Evolutionary conservation across 306 rosid species (phyloP), one percentile per base, ranked within the genome.

Genomic region (Crataegus laevigata): DNA sequence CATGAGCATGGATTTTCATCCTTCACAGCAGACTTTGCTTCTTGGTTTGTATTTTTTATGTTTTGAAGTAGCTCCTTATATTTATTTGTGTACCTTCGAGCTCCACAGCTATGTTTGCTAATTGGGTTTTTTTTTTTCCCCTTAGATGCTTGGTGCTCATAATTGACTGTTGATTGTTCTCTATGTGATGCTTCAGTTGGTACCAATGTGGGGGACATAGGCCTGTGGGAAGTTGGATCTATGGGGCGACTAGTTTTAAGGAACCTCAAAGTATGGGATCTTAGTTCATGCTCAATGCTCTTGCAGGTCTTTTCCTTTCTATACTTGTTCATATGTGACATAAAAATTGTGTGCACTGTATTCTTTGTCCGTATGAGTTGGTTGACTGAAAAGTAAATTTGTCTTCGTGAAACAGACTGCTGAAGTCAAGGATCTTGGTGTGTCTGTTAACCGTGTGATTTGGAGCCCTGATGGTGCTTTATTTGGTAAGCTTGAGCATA

Each of bases 1-100:
- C 47, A 90, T 90, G 99, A 94, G 97, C 96, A 90, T 94, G 99
- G 99, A 94, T 81, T 94, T 94, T 63, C 99, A 94, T 89, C 99
- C 99, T 58, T 72, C 76, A 72, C 96, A 94, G 80, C 99, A 89
- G 82, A 85, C 97, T 52, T 74, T 94, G 66, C 99, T 94, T 82
- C 97, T 94, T 80, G 99, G 99, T 94, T 58, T 62, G 88, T 74
- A 29, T 61, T 77, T 79, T 42, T 58, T 76, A 30, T 30, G 32
- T 4, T 30, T 30, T 4, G 0, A 15, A 67, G 45, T 29, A 52
- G 68, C 75, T 51, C 62, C 59, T 32, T 52, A 26, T 45, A 64
- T 58, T 66, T 25, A 21, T 69, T 9, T 62, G 55, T 51, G 61
- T 42, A 61, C 36, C 32, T 40, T 63, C 25, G 26, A 34, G 73